Conservation (phyloP, 2,329 filamentous ascomycete species). For the Teratosphaeria epicoccoides region DNA sequence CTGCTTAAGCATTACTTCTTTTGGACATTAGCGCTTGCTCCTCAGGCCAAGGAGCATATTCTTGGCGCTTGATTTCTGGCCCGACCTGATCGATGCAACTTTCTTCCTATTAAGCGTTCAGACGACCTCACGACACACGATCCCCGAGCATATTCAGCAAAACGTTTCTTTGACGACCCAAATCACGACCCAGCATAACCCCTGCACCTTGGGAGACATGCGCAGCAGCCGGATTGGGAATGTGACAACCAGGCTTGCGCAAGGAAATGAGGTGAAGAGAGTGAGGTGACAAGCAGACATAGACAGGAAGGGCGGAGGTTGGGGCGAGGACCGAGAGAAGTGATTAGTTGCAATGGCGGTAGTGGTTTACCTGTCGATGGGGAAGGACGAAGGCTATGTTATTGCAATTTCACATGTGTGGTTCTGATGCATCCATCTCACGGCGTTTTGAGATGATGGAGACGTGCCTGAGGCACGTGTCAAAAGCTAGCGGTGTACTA, state of each 20-base stretch:
- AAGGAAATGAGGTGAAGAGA: slow-evolving; percentile 1
- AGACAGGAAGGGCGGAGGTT: background rate
- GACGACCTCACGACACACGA: slow-evolving; percentile 19
- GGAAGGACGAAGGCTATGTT: background rate
- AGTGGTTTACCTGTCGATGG: background rate
- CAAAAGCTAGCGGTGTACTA: background rate
- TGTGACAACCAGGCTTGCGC: slow-evolving; percentile 8
- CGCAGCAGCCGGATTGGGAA: slow-evolving; percentile 16
- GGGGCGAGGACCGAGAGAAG: background rate
- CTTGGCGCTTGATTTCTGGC: slow-evolving; percentile 11
- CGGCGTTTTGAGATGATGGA: background rate
- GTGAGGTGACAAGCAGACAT: slow-evolving; percentile 12
- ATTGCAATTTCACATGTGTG: background rate
- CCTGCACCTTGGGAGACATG: slow-evolving; percentile 8
- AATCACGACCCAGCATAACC: slow-evolving; percentile 15
- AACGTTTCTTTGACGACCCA: slow-evolving; percentile 20
- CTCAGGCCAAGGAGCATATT: slow-evolving; percentile 9
- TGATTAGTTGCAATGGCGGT: background rate
- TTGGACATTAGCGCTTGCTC: background rate
- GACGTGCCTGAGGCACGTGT: background rate
- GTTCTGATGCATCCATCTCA: background rate
- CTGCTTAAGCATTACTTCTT: slow-evolving; percentile 28
- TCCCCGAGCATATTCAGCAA: slow-evolving; percentile 9
- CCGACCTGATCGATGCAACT: slow-evolving; percentile 3
- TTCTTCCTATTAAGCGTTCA: slow-evolving; percentile 16